A percentile compares a stretch with the other conserved stretches of the same genome.
Evolutionary conservation across 2,329 filamentous ascomycete species (phyloP).

Genomic region (Colletotrichum sp.): DNA sequence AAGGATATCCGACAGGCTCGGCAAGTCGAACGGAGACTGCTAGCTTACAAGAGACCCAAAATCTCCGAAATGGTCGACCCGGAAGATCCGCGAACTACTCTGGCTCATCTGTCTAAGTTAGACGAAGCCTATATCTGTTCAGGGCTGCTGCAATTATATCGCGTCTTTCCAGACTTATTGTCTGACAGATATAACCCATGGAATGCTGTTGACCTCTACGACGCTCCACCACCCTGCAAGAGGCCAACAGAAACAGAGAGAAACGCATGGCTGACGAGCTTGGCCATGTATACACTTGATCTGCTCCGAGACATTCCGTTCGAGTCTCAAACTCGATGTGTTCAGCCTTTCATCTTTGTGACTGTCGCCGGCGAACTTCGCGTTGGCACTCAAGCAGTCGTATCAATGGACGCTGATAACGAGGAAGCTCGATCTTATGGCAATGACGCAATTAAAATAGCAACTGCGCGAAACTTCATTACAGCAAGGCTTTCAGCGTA

Average conservation of each 20-base stretch:
- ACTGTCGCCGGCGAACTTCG: neutral
- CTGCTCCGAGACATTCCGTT: neutral
- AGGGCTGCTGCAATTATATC: neutral
- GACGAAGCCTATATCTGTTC: neutral
- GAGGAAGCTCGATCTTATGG: neutral
- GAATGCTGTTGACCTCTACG: neutral
- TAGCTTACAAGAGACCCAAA: neutral
- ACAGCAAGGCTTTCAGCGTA: neutral
- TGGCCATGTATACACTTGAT: neutral
- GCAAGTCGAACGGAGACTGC: neutral
- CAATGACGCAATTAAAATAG: neutral
- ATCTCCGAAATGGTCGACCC: neutral
- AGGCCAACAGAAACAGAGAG: neutral
- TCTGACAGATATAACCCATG: neutral
- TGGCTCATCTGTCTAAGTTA: neutral
- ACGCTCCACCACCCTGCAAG: neutral
- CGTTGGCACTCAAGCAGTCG: neutral
- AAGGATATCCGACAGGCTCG: neutral
- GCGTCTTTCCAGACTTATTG: neutral
- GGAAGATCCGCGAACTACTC: neutral
- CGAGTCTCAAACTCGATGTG: neutral
- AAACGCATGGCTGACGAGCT: neutral
- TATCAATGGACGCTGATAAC: neutral
- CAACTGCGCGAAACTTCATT: neutral
- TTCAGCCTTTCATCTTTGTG: neutral